Conservation (phyloP, 495 filamentous ascomycete genomes). For the Lophium mytilinum region DNA sequence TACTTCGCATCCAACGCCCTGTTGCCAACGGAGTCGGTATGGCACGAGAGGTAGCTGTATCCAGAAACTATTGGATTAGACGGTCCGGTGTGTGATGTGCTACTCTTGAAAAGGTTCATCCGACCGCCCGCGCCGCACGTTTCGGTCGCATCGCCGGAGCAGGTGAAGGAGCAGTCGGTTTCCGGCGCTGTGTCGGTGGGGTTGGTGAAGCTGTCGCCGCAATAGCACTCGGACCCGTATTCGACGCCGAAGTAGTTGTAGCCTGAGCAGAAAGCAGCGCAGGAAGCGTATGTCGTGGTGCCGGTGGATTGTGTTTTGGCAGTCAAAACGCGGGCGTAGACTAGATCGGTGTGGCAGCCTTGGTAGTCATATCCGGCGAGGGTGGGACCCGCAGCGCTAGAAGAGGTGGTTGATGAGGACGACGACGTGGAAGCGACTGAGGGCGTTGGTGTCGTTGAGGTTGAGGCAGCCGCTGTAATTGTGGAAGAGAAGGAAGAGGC, state of each 20-base stretch:
- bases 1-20: slow-evolving; percentile 5
- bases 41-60: slow-evolving; percentile 13
- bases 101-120: slow-evolving; percentile 15
- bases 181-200: slow-evolving; percentile 3
- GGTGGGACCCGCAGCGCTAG: slow-evolving; percentile 1
- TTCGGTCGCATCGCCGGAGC: slow-evolving; percentile 34
- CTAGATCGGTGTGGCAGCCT: slow-evolving; percentile 31
- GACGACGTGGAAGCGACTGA: slow-evolving; percentile 1
- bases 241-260: slow-evolving; percentile 29
- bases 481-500: neutral
- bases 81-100: neutral
- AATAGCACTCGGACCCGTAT: slow-evolving; percentile 25
- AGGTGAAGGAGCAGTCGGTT: slow-evolving; percentile 44
- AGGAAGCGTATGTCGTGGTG: slow-evolving; percentile 12
- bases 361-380: slow-evolving; percentile 23
- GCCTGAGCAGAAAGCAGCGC: slow-evolving; percentile 21
- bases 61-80: slow-evolving; percentile 7
- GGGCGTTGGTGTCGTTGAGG: neutral
- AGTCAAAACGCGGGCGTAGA: slow-evolving; percentile 10
- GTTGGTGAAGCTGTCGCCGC: slow-evolving; percentile 14
- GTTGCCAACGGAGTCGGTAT: slow-evolving; percentile 3
- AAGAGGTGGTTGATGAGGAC: neutral
- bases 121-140: slow-evolving; percentile 16
- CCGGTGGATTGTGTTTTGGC: slow-evolving; percentile 1
- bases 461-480: neutral